phyloP scores from a whole-genome alignment of 2,329 filamentous ascomycete genomes.

The Monilinia polystroma region DNA sequence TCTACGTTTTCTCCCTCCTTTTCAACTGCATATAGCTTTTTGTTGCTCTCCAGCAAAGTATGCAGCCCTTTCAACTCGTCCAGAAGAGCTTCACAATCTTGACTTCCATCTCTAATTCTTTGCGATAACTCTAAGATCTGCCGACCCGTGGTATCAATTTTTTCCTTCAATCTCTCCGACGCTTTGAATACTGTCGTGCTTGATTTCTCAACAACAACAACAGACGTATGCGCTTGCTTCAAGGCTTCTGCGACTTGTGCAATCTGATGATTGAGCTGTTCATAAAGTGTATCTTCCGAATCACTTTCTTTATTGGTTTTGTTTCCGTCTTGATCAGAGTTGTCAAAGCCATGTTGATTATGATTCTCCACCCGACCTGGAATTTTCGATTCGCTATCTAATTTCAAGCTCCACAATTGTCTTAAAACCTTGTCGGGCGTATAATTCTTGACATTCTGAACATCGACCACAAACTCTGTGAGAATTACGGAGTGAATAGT shows the following conservation, averaged over 20 bases:
- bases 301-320: constrained; percentile 4
- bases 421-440: constrained; percentile 25
- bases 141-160: constrained; percentile 24
- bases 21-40: constrained; percentile 22
- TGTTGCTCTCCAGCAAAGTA: constrained; percentile 28
- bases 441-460: constrained; percentile 26
- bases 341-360: constrained; percentile 13
- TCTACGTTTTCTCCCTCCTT: not conserved
- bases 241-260: constrained; percentile 21
- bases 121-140: constrained; percentile 30
- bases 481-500: constrained; percentile 31
- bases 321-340: constrained; percentile 20
- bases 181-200: constrained; percentile 23
- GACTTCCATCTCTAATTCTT: constrained; percentile 21
- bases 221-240: constrained; percentile 19
- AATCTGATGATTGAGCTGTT: constrained; percentile 13
- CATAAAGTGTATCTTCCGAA: constrained; percentile 10
- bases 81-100: constrained; percentile 31
- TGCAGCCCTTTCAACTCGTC: constrained; percentile 30
- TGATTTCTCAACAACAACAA: constrained; percentile 3
- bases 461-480: constrained; percentile 29
- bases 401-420: constrained; percentile 28
- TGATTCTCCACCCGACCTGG: constrained; percentile 12
- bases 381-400: constrained; percentile 18
- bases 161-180: constrained; percentile 27